Evolutionary conservation across 345 rosid genomes (phyloP), one percentile per base, ranked within the genome.

Genomic region (Isatis tinctoria): DNA sequence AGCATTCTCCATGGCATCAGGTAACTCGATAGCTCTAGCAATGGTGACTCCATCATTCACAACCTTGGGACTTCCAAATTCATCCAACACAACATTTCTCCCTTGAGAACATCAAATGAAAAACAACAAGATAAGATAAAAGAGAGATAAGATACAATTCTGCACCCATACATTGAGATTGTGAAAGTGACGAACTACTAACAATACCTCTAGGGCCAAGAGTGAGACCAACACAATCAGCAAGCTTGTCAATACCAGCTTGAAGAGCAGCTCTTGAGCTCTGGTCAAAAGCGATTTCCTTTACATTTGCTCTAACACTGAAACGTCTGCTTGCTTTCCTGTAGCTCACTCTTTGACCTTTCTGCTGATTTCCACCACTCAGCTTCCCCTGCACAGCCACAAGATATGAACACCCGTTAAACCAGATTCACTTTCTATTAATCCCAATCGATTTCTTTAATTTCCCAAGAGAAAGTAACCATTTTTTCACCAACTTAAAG

Each of bases 31-130:
- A 60, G 98, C 99, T 40, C 99, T 83, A 35, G 99, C 94, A 64
- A 95, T 95, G 3, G 98, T 95, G 17, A 95, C 97, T 14, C 99
- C 99, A 69, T 95, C 99, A 78, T 95, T 95, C n/a, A 95, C 99
- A 3, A 92, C 97, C 75, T 92, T 90, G 1, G 98, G 99, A 64
- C 87, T 95, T 28, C 99, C 99, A 85, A 73, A 95, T 68, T 95
- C 99, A 80, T 92, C 99, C 76, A 95, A 67, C 51, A 95, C 98
- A 58, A 95, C 99, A 74, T 92, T 95, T 66, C 98, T 90, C 79
- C 99, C 98, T 92, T 40, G 61, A 82, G 16, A 48, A 37, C 26
- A 56, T 17, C 5, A 73, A 30, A 30, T 0, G 13, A 45, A 63
- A 72, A 61, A 60, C 35, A 44, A n/a, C 51, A 72, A 20, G 5